Base-by-base conservation (phyloP, 805 yeast species). In the Metschnikowia gelsemii region DNA sequence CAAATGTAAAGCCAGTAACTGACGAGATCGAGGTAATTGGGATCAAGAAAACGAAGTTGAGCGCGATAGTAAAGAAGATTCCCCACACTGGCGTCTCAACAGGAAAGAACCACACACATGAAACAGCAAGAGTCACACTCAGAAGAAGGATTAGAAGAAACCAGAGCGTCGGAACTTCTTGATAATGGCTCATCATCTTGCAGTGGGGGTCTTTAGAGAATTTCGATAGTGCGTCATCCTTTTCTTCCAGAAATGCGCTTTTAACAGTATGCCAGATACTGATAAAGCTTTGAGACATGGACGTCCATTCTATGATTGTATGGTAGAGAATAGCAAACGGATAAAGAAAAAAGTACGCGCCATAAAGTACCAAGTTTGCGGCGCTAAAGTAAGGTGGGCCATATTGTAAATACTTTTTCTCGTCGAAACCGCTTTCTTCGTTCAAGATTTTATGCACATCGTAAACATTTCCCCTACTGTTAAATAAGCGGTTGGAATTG, bases 91-190 rank as follows among this genome's bases (percentile, higher is more conserved):
- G 84, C 5, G 82, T 73, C 35, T 76, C 79, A 0, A 78, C 68
- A 1, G 78, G 78, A 39, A 68, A 76, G 11, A 71, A 49, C 35
- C 68, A 52, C 7, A 77, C 77, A 45, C 74, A 65, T 0, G 68
- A 48, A n/a, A 76, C 57, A 57, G 70, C 60, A 31, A 75, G 60
- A 2, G 67, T 48, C 7, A 79, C 64, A 20, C 81, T 66, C 11
- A 65, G 48, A n/a, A 77, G 42, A 29, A 81, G 66, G 12, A 77
- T 63, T 3, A 60, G 45, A 3, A 63, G 52, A 52, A 75, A 83
- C 87, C 88, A 82, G 81, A 82, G 79, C 49, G 80, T 84, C 1
- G 95, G 93, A 16, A 81, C 87, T 49, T 83, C 88, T 27, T 72
- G 72, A 58, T 83, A 82, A 41, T 61, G 64, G 32, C 72, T 47